These are phyloP conservation scores for Coniella vitis DNA, from an alignment of 2,329 filamentous ascomycete genomes.

Conservation along the genomic window DNA sequence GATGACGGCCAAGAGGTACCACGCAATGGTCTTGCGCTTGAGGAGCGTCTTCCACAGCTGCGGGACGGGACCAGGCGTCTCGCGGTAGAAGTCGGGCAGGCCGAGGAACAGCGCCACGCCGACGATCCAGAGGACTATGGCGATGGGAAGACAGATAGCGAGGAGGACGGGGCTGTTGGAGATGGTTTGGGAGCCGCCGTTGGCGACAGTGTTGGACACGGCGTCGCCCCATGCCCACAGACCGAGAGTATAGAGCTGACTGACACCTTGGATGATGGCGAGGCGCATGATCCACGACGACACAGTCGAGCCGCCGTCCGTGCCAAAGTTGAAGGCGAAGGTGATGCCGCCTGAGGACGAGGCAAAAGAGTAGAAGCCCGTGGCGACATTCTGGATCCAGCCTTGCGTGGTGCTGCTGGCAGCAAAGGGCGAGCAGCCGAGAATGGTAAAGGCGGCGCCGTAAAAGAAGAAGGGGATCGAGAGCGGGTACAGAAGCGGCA, in stretches of 20 bases:
- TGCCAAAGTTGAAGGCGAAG: constrained; percentile 60
- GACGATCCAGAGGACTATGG: constrained; percentile 49
- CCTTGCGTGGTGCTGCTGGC: constrained; percentile 32
- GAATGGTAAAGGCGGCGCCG: constrained; percentile 50
- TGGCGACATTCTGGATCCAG: constrained; percentile 52
- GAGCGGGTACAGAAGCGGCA: constrained; percentile 47
- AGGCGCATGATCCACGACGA: constrained; percentile 62
- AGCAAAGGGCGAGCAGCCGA: constrained; percentile 50
- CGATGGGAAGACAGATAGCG: constrained; percentile 51
- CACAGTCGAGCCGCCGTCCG: constrained; percentile 54
- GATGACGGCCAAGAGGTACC: constrained; percentile 59
- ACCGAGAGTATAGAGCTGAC: constrained; percentile 54
- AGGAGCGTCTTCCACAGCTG: constrained; percentile 58
- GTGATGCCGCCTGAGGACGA: constrained; percentile 57
- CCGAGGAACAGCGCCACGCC: constrained; percentile 50
- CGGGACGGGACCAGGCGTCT: constrained; percentile 55
- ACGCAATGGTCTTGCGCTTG: constrained; percentile 57
- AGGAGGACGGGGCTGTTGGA: constrained; percentile 20
- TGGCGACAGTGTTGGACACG: constrained; percentile 34
- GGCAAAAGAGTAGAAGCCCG: constrained; percentile 53
- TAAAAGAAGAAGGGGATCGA: constrained; percentile 54
- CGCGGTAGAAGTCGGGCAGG: constrained; percentile 61
- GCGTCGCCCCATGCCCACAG: constrained; percentile 59
- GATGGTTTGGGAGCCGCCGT: constrained; percentile 24
- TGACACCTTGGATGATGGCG: constrained; percentile 56